Conservation (phyloP, 202 grass and related monocot genomes). For the Musa balbisiana region DNA sequence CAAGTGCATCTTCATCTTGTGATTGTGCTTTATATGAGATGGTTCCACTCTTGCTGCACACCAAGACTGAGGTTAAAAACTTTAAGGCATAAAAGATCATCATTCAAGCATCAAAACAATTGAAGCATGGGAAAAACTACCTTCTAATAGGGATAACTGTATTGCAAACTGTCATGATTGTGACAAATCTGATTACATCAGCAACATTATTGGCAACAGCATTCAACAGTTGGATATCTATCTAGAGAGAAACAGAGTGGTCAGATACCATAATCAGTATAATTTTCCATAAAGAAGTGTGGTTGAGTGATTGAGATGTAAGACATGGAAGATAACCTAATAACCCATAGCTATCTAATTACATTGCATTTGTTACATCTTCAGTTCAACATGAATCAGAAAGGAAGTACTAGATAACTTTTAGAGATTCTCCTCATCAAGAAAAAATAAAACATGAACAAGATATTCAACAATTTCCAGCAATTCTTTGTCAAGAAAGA, state of each 20-base stretch:
- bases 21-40: conserved; percentile 87
- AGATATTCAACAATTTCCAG: no score
- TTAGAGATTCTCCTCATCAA: no score
- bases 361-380: no score
- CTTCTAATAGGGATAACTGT: conserved; percentile 83
- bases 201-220: conserved; percentile 58
- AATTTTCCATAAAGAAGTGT: background rate
- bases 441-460: no score
- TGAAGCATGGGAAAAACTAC: conserved; percentile 17
- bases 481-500: no score
- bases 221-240: conserved; percentile 70
- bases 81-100: conserved; percentile 27
- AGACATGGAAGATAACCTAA: background rate
- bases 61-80: conserved; percentile 10
- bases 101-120: background rate
- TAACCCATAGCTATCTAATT: background rate
- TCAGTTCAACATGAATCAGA: no score
- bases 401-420: no score
- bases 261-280: conserved; percentile 14
- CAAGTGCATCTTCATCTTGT: conserved; percentile 94
- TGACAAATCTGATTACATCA: conserved; percentile 72
- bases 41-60: conserved; percentile 43
- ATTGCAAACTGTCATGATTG: conserved; percentile 89
- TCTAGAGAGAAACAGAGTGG: conserved; percentile 31
- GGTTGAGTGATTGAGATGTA: background rate